Conservation (phyloP, 805 yeast species). For the Metschnikowia lachancei region DNA sequence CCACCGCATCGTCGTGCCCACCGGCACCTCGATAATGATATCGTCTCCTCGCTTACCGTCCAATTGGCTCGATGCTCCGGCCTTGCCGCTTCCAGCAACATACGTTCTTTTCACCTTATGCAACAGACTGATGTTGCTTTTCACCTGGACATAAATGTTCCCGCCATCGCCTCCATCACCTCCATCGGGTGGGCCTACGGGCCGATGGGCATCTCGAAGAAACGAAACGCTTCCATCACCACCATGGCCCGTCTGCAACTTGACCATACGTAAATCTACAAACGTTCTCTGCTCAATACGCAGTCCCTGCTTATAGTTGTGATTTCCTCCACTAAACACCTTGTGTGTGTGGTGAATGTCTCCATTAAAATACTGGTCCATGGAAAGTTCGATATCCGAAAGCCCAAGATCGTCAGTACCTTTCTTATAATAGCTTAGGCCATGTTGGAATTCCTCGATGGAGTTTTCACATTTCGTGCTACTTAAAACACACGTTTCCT, state of each 20-base stretch:
- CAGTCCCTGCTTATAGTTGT: constrained; percentile 28
- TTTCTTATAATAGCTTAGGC: constrained; percentile 7
- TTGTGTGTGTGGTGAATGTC: constrained; percentile 40
- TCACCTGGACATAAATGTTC: constrained; percentile 76
- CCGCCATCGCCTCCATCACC: constrained; percentile 99
- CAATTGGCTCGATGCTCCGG: constrained; percentile 72
- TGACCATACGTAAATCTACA: constrained; percentile 55
- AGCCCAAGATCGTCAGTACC: constrained; percentile 16
- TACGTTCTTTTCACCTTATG: constrained; percentile 67
- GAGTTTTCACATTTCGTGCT: background rate
- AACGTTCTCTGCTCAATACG: constrained; percentile 39
- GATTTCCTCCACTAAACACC: constrained; percentile 34
- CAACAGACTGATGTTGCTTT: constrained; percentile 65
- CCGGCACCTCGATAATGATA: constrained; percentile 79
- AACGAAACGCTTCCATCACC: constrained; percentile 89
- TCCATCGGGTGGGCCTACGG: constrained; percentile 97
- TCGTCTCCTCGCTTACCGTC: constrained; percentile 87
- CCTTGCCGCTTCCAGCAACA: constrained; percentile 66
- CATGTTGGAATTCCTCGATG: constrained; percentile 6
- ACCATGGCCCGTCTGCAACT: constrained; percentile 74
- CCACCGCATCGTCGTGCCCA: constrained; percentile 87
- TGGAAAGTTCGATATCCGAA: constrained; percentile 10
- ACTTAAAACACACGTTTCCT: constrained; percentile 7
- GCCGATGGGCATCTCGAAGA: constrained; percentile 76
- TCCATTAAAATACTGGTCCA: constrained; percentile 41